Evolutionary conservation across 148 eudicot genomes (phyloP).

Genomic region (Dysphania ambrosioides): DNA sequence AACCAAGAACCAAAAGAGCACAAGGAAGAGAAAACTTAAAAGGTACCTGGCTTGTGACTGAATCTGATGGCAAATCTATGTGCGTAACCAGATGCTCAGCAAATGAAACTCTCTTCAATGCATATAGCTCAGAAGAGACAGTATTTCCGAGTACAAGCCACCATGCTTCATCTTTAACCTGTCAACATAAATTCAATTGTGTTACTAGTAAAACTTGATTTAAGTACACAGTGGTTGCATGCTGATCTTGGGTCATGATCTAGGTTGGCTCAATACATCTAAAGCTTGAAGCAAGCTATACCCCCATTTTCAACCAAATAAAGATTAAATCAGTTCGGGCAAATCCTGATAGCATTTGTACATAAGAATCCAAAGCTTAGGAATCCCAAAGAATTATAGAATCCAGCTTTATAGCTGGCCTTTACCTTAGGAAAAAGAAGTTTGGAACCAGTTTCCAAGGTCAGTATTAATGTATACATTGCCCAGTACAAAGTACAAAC

Average conservation of each 20-base stretch:
- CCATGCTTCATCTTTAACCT: constrained; percentile 99
- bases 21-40: too few species aligned
- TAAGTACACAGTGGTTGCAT: not conserved
- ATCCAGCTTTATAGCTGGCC: not conserved
- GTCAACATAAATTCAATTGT: constrained; percentile 13
- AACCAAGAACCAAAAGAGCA: too few species aligned
- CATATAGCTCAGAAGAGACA: constrained; percentile 62
- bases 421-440: not conserved
- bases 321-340: not conserved
- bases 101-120: constrained; percentile 81
- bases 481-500: not conserved
- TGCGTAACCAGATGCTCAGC: constrained; percentile 49
- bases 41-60: constrained; percentile 49
- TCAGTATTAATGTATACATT: not conserved
- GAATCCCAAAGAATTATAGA: not conserved
- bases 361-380: not conserved
- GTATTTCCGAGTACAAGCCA: constrained; percentile 85
- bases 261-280: not conserved
- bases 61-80: constrained; percentile 68
- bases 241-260: constrained; percentile 1
- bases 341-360: not conserved
- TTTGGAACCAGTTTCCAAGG: not conserved
- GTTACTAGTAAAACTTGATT: not conserved
- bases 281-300: not conserved
- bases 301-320: not conserved